These are phyloP conservation scores for Cinnamomum chago DNA, from an alignment of 164 flowering plant genomes.

Conservation along the genomic window DNA sequence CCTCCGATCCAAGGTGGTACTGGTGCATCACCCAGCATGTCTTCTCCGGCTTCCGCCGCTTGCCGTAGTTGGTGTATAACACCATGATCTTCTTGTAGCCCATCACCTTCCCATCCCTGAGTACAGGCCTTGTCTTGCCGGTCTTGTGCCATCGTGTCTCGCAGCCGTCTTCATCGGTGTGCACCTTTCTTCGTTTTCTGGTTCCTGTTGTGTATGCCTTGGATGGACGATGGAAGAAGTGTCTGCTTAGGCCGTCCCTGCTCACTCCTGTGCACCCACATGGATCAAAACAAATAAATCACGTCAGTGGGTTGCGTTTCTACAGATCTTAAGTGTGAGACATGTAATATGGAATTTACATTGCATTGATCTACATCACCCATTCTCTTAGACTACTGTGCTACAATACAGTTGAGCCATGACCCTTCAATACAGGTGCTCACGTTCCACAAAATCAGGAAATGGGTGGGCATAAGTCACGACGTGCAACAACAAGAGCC, in stretches of 20 bases:
- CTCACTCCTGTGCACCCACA: slow-evolving; percentile 51
- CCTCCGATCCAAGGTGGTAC: slow-evolving; percentile 74
- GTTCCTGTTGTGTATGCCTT: slow-evolving; percentile 98
- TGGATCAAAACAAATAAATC: neutral
- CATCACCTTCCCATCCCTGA: slow-evolving; percentile 37
- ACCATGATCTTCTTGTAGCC: slow-evolving; percentile 93
- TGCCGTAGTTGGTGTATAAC: slow-evolving; percentile 86
- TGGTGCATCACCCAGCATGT: slow-evolving; percentile 99
- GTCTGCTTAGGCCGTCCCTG: slow-evolving; percentile 79
- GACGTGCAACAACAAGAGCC: too few species aligned
- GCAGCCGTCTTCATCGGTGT: slow-evolving; percentile 69
- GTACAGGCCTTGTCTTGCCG: slow-evolving; percentile 82
- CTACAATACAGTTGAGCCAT: too few species aligned
- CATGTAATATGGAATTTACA: too few species aligned
- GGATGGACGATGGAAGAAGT: slow-evolving; percentile 92
- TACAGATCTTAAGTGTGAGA: too few species aligned
- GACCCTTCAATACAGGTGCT: too few species aligned
- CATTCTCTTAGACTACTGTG: too few species aligned
- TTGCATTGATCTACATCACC: too few species aligned
- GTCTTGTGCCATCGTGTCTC: slow-evolving; percentile 99
- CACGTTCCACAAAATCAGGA: too few species aligned
- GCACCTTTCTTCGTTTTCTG: slow-evolving; percentile 78
- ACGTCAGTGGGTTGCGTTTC: neutral
- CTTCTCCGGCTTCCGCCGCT: slow-evolving; percentile 81
- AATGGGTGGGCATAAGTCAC: too few species aligned